Base-by-base conservation (phyloP, 345 rosid genomes). In the Rubroshorea leprosula region DNA sequence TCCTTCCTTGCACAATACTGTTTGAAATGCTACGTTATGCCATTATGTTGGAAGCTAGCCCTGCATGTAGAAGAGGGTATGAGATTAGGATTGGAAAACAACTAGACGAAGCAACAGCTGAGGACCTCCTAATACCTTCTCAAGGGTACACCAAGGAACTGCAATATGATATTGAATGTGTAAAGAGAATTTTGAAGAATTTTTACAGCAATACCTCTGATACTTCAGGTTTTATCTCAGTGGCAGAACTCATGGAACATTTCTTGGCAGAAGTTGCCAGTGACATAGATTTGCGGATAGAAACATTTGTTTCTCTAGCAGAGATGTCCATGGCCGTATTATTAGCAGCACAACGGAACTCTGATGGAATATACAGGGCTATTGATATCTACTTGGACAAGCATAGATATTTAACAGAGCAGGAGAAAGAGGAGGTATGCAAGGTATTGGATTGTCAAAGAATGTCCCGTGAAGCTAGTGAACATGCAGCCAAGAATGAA, bases 61-160 rank as follows among this genome's bases (percentile, higher is more conserved):
- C 49, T 14, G 75, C 65, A 44, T 88, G 96, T 57, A 73, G 75
- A 67, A 75, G 73, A 60, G 92, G 95, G 48, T 71, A 82, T 4
- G 95, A 86, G 80, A 66, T 21, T 27, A 77, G 90, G 80, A 81
- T 91, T 6, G 87, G 96, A 44, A 84, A 71, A 44, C 96, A 88
- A 57, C 81, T 91, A 0, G 83, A 88, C 21, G 72, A 71, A 64
- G 95, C 89, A 23, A 77, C 74, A 14, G 76, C 66, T 1, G 72
- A 71, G 59, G 96, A 84, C 58, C 82, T 88, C 23, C 7, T 80
- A 50, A 76, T 82, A 56, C 85, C 75, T 16, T 73, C 72, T 29
- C 69, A 60, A 61, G 81, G 85, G 20, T 74, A 78, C 57, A 69
- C 87, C 35, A 74, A 71, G 44, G 82, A 72, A 76, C 59, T 60